Conservation (phyloP, 2,329 filamentous ascomycete genomes). For the Pyricularia grisea region DNA sequence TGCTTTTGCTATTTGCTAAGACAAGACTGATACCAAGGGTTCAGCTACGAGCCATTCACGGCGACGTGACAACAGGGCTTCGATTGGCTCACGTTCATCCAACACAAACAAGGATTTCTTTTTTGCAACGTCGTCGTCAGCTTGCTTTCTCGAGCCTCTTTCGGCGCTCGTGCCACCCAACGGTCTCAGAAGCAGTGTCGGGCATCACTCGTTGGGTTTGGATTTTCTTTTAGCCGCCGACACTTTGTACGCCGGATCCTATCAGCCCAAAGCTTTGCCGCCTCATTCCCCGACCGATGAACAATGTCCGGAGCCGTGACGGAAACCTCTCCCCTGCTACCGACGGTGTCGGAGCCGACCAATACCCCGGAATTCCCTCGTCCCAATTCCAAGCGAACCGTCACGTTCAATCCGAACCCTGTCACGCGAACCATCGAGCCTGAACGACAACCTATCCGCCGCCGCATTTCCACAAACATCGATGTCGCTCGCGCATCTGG, state of each 20-base stretch:
- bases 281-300: background rate
- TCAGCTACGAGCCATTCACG: background rate
- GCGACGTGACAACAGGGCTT: background rate
- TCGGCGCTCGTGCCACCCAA: background rate
- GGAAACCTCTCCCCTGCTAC: slow-evolving; percentile 15
- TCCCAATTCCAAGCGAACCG: slow-evolving; percentile 46
- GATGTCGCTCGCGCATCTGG: slow-evolving; percentile 19
- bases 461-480: slow-evolving; percentile 13
- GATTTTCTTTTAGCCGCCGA: background rate
- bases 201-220: background rate
- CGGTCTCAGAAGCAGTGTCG: background rate
- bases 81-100: background rate
- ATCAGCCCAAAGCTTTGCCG: background rate
- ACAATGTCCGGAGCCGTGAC: slow-evolving; percentile 5
- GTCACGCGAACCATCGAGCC: slow-evolving; percentile 52
- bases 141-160: background rate
- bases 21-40: background rate
- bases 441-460: slow-evolving; percentile 20
- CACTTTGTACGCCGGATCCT: background rate
- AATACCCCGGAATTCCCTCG: slow-evolving; percentile 18
- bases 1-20: slow-evolving; percentile 1
- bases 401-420: slow-evolving; percentile 69
- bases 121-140: background rate
- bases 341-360: slow-evolving; percentile 11
- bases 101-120: background rate